phyloP scores from a whole-genome alignment of 139 green algal species.

The Closterium sp. region DNA sequence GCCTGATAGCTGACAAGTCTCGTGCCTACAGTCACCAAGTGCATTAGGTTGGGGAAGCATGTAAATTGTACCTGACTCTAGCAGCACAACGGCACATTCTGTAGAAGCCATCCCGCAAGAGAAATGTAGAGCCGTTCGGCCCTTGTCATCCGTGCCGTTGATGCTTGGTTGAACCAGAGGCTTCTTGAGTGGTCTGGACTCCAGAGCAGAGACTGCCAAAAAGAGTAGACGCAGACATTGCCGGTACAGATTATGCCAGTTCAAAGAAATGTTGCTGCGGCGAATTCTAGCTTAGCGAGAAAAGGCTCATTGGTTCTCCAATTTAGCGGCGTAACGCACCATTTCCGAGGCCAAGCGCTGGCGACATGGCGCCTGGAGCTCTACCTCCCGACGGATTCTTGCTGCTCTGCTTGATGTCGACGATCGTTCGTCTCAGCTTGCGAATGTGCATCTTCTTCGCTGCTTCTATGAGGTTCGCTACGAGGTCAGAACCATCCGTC shows the following conservation, averaged over 20 bases:
- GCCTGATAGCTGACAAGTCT: too few species aligned
- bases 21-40: too few species aligned
- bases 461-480: slow-evolving; percentile 29
- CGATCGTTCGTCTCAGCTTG: slow-evolving; percentile 9
- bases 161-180: not conserved
- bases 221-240: not conserved
- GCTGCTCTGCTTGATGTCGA: not conserved
- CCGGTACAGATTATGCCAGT: not conserved
- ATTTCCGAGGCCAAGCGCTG: slow-evolving; percentile 2
- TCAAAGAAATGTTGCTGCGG: not conserved
- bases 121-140: slow-evolving; percentile 32
- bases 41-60: not conserved
- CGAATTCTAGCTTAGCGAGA: not conserved
- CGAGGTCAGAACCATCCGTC: not conserved
- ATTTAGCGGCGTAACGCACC: not conserved
- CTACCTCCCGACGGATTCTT: not conserved
- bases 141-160: slow-evolving; percentile 24
- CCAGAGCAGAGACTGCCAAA: not conserved
- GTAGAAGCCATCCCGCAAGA: slow-evolving; percentile 10
- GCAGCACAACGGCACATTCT: slow-evolving; percentile 11
- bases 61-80: slow-evolving; percentile 12
- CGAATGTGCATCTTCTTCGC: slow-evolving; percentile 20
- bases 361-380: not conserved
- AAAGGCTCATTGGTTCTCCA: not conserved
- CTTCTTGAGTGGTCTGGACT: not conserved